These are phyloP conservation scores for Penicillium polonicum DNA, from an alignment of 2,329 filamentous ascomycete genomes.

Conservation along the genomic window DNA sequence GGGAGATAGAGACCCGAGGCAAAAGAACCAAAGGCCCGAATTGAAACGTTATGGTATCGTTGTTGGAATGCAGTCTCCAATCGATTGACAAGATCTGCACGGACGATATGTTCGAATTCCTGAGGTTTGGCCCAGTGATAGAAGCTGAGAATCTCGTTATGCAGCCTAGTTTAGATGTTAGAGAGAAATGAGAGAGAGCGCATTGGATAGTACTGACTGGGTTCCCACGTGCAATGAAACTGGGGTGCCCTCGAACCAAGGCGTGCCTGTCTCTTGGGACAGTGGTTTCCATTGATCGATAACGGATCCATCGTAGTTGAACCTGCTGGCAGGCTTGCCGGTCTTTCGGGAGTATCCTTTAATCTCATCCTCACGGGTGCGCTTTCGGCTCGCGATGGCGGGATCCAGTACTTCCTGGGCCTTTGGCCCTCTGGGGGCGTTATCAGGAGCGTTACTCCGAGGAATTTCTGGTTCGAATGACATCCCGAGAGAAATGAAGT, in stretches of 20 bases:
- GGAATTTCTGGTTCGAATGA: slow-evolving; percentile 42
- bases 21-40: slow-evolving; percentile 88
- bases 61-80: slow-evolving; percentile 61
- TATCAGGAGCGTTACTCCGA: slow-evolving; percentile 30
- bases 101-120: slow-evolving; percentile 72
- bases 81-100: slow-evolving; percentile 68
- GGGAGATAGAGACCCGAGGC: slow-evolving; percentile 77
- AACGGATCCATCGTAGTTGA: slow-evolving; percentile 52
- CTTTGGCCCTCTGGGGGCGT: slow-evolving; percentile 40
- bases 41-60: slow-evolving; percentile 59
- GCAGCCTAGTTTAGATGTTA: slow-evolving; percentile 57
- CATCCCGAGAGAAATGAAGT: slow-evolving; percentile 86
- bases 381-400: slow-evolving; percentile 67
- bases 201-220: slow-evolving; percentile 27
- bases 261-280: slow-evolving; percentile 48
- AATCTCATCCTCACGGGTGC: slow-evolving; percentile 68
- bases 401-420: slow-evolving; percentile 38
- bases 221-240: slow-evolving; percentile 34
- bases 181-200: neutral
- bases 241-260: slow-evolving; percentile 56
- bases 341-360: slow-evolving; percentile 57
- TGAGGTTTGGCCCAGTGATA: slow-evolving; percentile 79
- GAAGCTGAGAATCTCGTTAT: slow-evolving; percentile 88
- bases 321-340: slow-evolving; percentile 54
- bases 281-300: slow-evolving; percentile 54